Base-by-base conservation (phyloP, 129 eudicot species). In the Gnaphalium uliginosum region DNA sequence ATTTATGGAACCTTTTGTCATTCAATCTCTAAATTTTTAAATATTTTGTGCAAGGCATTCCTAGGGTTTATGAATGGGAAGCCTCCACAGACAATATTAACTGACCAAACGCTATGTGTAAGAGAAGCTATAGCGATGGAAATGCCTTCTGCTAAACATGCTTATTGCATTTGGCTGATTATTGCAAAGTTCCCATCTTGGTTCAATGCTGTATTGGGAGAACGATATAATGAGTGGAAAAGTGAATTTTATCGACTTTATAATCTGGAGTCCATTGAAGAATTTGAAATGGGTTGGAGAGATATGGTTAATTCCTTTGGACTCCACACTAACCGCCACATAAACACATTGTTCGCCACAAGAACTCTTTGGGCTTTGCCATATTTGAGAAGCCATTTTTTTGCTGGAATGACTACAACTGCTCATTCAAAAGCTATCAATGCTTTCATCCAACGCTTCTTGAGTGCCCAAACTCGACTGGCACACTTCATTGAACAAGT, bases 401-500 rank as follows among this genome's bases (percentile, higher is more conserved):
- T 91, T 62, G 97, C 99, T 26, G 99, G 97, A 66, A 76, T 95
- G 92, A 91, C 97, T 24, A 81, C 93, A 24, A 78, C 97, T 22
- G 94, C 81, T 39, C 97, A 85, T 72, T 89, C 99, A 22, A 95
- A 95, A 81, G 93, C 96, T 37, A 95, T 95, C 35, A 95, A 95
- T 87, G 92, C 96, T 83, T 95, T 95, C 78, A 95, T 95, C 77
- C 99, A 95, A 76, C 88, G 99, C 65, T 95, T 95, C 81, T 83
- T 95, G 77, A 95, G 99, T 78, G 96, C 99, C 51, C 99, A 95
- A 82, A 85, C 96, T 69, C 91, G 99, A 61, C 89, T 95, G 58
- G 86, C 99, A 51, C 97, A 89, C 75, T 95, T 95, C 74, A 90
- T 95, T 24, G 97, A 95, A 85, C 99, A 95, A 86, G 99, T 95